A percentile compares a stretch with the other conserved stretches of the same genome.
Evolutionary conservation across 768 basidiomycete genomes (phyloP).

Genomic region (Tephrocybe sp.): DNA sequence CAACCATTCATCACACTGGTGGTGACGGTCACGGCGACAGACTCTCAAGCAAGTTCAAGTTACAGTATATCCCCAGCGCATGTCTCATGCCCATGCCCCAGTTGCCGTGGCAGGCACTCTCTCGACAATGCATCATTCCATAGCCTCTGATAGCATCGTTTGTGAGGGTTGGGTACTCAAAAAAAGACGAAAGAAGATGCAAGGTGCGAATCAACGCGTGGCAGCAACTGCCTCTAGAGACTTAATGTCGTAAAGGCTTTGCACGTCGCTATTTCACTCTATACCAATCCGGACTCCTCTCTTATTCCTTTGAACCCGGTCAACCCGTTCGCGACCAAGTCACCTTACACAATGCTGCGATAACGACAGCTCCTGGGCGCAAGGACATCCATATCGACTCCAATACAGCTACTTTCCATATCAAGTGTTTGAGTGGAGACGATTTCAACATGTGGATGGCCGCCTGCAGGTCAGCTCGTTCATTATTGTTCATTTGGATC

Average conservation of each 20-base stretch:
- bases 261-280: constrained; percentile 81
- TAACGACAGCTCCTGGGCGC: constrained; percentile 68
- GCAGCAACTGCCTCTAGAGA: not conserved
- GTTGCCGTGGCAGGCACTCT: not conserved
- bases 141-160: constrained; percentile 30
- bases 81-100: constrained; percentile 5
- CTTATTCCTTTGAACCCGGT: constrained; percentile 72
- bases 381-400: constrained; percentile 83
- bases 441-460: constrained; percentile 77
- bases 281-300: constrained; percentile 62
- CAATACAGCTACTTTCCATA: constrained; percentile 73
- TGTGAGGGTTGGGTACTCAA: constrained; percentile 81
- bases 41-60: no score
- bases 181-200: constrained; percentile 86
- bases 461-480: constrained; percentile 57
- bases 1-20: not conserved
- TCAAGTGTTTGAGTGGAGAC: constrained; percentile 67
- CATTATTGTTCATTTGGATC: constrained; percentile 3
- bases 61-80: constrained; percentile 1
- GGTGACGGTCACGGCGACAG: not conserved
- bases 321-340: constrained; percentile 72
- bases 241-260: constrained; percentile 51
- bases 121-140: not conserved
- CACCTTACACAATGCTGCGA: constrained; percentile 65
- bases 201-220: constrained; percentile 46